Base-by-base conservation (phyloP, 805 yeast genomes). In the Lipomyces yamadae region DNA sequence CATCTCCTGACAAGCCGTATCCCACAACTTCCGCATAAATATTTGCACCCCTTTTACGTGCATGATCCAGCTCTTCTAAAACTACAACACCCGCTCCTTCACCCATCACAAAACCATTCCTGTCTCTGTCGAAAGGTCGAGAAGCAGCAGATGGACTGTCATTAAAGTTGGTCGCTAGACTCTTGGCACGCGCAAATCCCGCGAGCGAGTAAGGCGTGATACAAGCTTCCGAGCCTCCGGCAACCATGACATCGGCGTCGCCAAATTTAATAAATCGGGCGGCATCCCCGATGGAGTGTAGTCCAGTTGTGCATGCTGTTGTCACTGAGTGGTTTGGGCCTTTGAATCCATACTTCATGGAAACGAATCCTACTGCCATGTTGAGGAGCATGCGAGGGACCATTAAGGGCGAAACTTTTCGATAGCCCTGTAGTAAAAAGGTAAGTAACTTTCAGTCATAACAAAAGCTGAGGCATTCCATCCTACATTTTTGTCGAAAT, bases 241-340 rank as follows among this genome's bases (percentile, higher is more conserved):
- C 95, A 8, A 95, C 82, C 87, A 93, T 90, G 3, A 89, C 91
- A 71, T 92, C 88, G 10, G 94, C 91, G 78, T 90, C 89, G 3
- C 91, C 96, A 64, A 87, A 87, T 67, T 83, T 80, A 66, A 95
- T 91, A 73, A 93, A 88, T 73, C 93, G 85, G 71, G 82, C 85
- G 0, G 97, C 98, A 75, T 95, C 99, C 2, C 98, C 98, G 58
- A 95, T 88, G 0, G 97, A 85, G 74, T 95, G 96, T 35, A 89
- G 85, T 0, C 99, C 99, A 0, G 99, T 92, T 3, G 99, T 97
- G 80, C 99, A 95, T 0, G 99, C 99, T 0, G 98, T 92, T 1
- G 97, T 85, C 0, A 87, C 95, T 0, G 96, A 81, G 75, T 93
- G 97, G 55, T 90, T 85, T 1, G 97, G 96, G 0, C 99, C 99